These are phyloP conservation scores for Macrophomina tecta DNA, from an alignment of 2,329 filamentous ascomycete genomes.

Conservation along the genomic window DNA sequence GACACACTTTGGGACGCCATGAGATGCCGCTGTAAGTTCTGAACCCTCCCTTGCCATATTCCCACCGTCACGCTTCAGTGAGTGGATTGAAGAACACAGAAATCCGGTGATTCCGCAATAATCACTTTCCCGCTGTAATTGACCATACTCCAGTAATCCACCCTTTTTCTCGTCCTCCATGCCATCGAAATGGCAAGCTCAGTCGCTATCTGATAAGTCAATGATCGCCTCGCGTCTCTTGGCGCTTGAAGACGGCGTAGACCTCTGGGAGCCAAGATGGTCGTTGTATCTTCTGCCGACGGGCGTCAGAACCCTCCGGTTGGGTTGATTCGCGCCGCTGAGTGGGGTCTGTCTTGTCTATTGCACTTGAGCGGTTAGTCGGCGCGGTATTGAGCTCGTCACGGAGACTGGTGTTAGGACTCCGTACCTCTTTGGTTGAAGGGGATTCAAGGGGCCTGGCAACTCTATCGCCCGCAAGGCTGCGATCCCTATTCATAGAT, in stretches of 20 bases:
- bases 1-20: background rate
- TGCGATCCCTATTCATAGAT: background rate
- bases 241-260: background rate
- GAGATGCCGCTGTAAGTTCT: background rate
- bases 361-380: background rate
- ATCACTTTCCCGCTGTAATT: background rate
- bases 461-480: background rate
- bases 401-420: too few relatives aligned
- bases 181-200: background rate
- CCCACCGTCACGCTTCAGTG: too few relatives aligned
- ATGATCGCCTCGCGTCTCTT: background rate
- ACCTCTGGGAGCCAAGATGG: conserved; percentile 4
- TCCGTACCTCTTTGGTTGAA: conserved; percentile 6
- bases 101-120: too few relatives aligned
- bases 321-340: background rate
- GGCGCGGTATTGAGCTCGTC: background rate
- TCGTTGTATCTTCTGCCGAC: background rate
- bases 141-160: too few relatives aligned
- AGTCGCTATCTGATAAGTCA: conserved; percentile 1
- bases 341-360: background rate
- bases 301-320: background rate
- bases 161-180: background rate
- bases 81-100: too few relatives aligned
- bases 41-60: background rate
- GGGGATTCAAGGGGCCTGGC: background rate